Conservation (phyloP, 1,139 yeast genomes). For the Sugiyamaella sp. region DNA sequence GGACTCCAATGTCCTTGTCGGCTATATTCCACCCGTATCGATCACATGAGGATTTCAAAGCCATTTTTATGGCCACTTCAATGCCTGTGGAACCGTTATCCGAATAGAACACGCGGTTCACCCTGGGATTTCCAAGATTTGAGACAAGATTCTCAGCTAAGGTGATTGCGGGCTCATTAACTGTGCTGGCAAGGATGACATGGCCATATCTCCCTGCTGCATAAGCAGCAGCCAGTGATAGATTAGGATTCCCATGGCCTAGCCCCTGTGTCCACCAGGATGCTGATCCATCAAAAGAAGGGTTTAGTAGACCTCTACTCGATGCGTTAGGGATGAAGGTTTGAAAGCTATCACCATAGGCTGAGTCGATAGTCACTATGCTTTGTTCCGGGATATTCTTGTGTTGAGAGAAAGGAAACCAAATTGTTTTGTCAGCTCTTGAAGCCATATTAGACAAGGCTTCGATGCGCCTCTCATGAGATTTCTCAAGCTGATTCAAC, state of each 20-base stretch:
- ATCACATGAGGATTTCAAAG: constrained; percentile 33
- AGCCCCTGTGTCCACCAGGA: constrained; percentile 42
- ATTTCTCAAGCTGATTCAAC: constrained; percentile 20
- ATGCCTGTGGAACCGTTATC: constrained; percentile 40
- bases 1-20: constrained; percentile 29
- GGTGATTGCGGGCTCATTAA: constrained; percentile 36
- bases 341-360: constrained; percentile 34
- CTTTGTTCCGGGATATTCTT: constrained; percentile 26
- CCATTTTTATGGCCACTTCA: constrained; percentile 40
- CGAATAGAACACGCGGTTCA: constrained; percentile 35
- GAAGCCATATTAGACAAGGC: constrained; percentile 28
- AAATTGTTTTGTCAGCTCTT: constrained; percentile 32
- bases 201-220: constrained; percentile 40
- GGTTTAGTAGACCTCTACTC: constrained; percentile 7
- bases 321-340: constrained; percentile 11
- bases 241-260: constrained; percentile 36
- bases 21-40: constrained; percentile 30
- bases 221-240: constrained; percentile 36
- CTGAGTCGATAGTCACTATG: constrained; percentile 37
- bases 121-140: constrained; percentile 29
- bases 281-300: constrained; percentile 38
- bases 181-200: constrained; percentile 36
- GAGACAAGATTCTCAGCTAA: constrained; percentile 33
- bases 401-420: constrained; percentile 41
- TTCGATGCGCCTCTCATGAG: constrained; percentile 26